These are phyloP conservation scores for Pouteria campechiana DNA, from an alignment of 179 eudicot genomes.

Conservation along the genomic window DNA sequence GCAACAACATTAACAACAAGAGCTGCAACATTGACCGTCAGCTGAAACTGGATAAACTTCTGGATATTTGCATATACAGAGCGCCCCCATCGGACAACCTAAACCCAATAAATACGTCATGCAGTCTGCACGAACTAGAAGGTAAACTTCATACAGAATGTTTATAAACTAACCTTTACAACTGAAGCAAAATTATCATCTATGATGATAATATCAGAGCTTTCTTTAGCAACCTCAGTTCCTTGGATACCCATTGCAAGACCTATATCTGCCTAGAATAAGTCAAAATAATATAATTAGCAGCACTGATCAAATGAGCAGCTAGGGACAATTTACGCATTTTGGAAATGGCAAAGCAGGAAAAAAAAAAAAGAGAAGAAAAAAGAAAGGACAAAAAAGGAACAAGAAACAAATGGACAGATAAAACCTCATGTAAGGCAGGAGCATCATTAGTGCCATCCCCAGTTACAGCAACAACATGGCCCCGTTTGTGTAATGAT, in stretches of 20 bases:
- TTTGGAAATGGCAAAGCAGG: too few relatives aligned
- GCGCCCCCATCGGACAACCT: conserved; percentile 96
- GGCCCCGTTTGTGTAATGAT: conserved; percentile 77
- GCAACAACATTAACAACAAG: conserved; percentile 84
- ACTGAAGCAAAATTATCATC: conserved; percentile 93
- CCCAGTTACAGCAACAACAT: conserved; percentile 96
- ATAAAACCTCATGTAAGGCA: conserved; percentile 74
- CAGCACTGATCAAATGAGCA: too few relatives aligned
- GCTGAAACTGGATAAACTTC: conserved; percentile 96
- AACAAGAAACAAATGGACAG: not conserved
- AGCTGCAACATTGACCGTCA: conserved; percentile 91
- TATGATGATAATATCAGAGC: conserved; percentile 81
- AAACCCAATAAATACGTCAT: too few relatives aligned
- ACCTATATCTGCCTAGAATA: conserved; percentile 83
- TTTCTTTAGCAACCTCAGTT: conserved; percentile 93
- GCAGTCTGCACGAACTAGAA: too few relatives aligned
- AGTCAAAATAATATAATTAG: not conserved
- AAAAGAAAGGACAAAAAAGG: not conserved
- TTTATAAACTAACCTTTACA: conserved; percentile 55
- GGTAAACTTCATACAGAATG: not conserved
- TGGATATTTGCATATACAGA: conserved; percentile 94
- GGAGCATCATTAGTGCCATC: conserved; percentile 99
- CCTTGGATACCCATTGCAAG: conserved; percentile 93
- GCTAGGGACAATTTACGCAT: too few relatives aligned
- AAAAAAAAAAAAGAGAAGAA: not conserved